Evolutionary conservation across 805 yeast species (phyloP), one percentile per base, ranked within the genome.

Genomic region (Yamadazyma sp.): DNA sequence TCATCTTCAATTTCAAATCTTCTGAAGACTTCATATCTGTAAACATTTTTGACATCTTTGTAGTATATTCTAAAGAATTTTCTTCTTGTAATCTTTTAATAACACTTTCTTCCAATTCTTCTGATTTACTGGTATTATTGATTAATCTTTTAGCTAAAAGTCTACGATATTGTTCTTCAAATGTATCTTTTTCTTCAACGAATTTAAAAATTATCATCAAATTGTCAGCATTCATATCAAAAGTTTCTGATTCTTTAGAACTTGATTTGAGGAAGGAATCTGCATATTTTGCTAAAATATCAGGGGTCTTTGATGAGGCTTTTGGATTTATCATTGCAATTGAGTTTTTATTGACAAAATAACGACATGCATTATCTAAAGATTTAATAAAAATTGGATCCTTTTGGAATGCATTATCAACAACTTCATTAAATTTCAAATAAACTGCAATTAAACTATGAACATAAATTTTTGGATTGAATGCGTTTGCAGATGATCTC

Each of bases 41-140:
- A 58, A 93, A 89, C 99, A 93, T 93, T 50, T 88, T 86, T 15
- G 95, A 85, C 59, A 93, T 85, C 58, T 89, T 91, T 36, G 86
- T 82, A 1, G 98, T 89, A 58, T 91, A 93, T 54, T 93, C 98
- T 55, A 82, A 71, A 13, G 95, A 87, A 60, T 93, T 91, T 41
- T 84, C 95, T 39, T 84, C 83, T 56, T 88, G 94, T 46, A 93
- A 73, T 50, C 85, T 78, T 50, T 87, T 86, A 42, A 93, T 86
- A 44, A 93, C 80, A 39, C 76, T 63, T 47, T 86, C 91, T 63
- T 93, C 99, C 44, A 79, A 75, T 45, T 83, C 91, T 39, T 86
- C 95, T 23, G 87, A 81, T 29, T 85, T 81, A 3, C 95, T 83
- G 13, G 93, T 78, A 48, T 88, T 84, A 53, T 84, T 82, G 50